phyloP scores from a whole-genome alignment of 257 asterid genomes.

The Verbena officinalis region DNA sequence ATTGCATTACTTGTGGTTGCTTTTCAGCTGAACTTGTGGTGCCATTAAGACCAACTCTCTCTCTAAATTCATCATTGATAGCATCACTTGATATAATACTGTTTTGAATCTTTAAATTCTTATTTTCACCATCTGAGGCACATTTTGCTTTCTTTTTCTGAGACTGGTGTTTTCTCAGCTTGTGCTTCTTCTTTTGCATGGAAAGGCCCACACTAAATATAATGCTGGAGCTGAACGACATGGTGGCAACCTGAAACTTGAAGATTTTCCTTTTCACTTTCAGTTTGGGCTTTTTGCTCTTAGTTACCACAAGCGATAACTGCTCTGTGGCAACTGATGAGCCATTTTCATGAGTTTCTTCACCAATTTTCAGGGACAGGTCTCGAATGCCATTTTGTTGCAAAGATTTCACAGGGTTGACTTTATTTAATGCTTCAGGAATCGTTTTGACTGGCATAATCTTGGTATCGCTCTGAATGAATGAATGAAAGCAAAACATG shows the following conservation, averaged over 20 bases:
- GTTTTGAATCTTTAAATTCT: slow-evolving; percentile 29
- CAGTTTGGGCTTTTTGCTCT: slow-evolving; percentile 27
- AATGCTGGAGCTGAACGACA: slow-evolving; percentile 61
- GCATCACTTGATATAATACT: slow-evolving; percentile 26
- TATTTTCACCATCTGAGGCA: slow-evolving; percentile 35
- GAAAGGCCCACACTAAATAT: slow-evolving; percentile 55
- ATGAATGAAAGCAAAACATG: slow-evolving; percentile 26
- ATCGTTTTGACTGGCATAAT: slow-evolving; percentile 11
- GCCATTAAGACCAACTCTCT: slow-evolving; percentile 38
- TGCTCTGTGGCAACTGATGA: slow-evolving; percentile 18
- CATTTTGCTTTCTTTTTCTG: slow-evolving; percentile 28
- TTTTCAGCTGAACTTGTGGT: slow-evolving; percentile 39
- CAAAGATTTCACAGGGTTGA: slow-evolving; percentile 4
- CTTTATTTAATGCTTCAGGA: slow-evolving; percentile 29
- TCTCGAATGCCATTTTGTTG: slow-evolving; percentile 14
- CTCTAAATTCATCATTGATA: slow-evolving; percentile 36
- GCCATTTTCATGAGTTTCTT: slow-evolving; percentile 28
- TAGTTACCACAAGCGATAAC: slow-evolving; percentile 24
- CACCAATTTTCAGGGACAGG: slow-evolving; percentile 29
- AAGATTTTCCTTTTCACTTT: slow-evolving; percentile 47
- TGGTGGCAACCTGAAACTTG: slow-evolving; percentile 40
- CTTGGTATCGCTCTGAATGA: slow-evolving; percentile 35
- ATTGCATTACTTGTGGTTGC: slow-evolving; percentile 29
- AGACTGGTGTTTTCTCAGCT: slow-evolving; percentile 36
- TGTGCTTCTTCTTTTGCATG: slow-evolving; percentile 51